Conservation (phyloP, 2,329 filamentous ascomycete genomes). For the Bipolaris cookei region DNA sequence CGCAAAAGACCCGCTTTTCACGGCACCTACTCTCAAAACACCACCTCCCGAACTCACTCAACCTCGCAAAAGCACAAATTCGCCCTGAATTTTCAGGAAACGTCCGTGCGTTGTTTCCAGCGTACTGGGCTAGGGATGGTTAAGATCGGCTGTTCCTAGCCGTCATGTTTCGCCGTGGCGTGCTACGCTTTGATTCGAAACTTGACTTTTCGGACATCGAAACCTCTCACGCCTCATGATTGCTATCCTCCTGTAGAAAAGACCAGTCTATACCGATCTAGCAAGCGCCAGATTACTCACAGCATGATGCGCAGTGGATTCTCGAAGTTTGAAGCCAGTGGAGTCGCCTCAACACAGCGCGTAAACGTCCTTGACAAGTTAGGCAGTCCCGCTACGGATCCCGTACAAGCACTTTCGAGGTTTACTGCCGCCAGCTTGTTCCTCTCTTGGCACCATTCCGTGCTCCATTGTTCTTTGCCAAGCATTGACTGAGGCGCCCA, state of each 20-base stretch:
- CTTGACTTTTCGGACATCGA: slow-evolving; percentile 25
- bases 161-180: slow-evolving; percentile 32
- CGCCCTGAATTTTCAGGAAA: neutral
- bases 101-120: slow-evolving; percentile 14
- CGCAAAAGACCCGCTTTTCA: slow-evolving; percentile 18
- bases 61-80: neutral
- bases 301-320: slow-evolving; percentile 9
- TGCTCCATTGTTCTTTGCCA: slow-evolving; percentile 11
- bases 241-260: slow-evolving; percentile 10
- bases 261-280: slow-evolving; percentile 2
- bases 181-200: slow-evolving; percentile 33
- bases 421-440: slow-evolving; percentile 10
- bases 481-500: slow-evolving; percentile 19
- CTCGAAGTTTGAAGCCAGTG: slow-evolving; percentile 29
- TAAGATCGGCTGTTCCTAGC: slow-evolving; percentile 14
- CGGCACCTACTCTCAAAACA: slow-evolving; percentile 29
- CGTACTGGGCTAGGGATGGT: slow-evolving; percentile 9
- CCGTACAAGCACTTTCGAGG: slow-evolving; percentile 11
- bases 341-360: slow-evolving; percentile 23
- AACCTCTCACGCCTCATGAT: slow-evolving; percentile 27
- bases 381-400: slow-evolving; percentile 13
- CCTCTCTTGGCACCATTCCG: slow-evolving; percentile 12
- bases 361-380: slow-evolving; percentile 16
- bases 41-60: slow-evolving; percentile 17
- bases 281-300: slow-evolving; percentile 7